Percentiles rank a stretch among this genome's conserved stretches.
These are phyloP conservation scores for Scedosporium aurantiacum DNA, from an alignment of 2,329 filamentous ascomycete species.

Conservation along the genomic window DNA sequence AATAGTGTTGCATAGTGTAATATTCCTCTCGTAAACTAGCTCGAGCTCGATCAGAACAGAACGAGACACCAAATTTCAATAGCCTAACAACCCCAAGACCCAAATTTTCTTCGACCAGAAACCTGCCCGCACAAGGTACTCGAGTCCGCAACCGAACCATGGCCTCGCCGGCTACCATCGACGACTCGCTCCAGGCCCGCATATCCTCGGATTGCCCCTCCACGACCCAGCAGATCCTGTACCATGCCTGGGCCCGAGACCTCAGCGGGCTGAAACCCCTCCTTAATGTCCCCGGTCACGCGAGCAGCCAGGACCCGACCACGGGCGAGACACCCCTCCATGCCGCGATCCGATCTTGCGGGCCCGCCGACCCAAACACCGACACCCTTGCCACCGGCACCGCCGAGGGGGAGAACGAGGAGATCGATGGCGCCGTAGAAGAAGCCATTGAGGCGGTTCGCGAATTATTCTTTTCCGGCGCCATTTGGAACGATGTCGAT, in stretches of 20 bases:
- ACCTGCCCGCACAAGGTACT: neutral
- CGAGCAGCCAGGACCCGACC: slow-evolving; percentile 72
- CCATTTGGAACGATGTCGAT: slow-evolving; percentile 96
- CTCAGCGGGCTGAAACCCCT: slow-evolving; percentile 56
- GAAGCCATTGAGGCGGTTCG: slow-evolving; percentile 57
- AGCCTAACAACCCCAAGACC: neutral
- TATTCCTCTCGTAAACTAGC: no score
- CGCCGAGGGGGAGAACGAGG: slow-evolving; percentile 14
- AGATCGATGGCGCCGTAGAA: slow-evolving; percentile 35
- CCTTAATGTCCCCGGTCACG: slow-evolving; percentile 48
- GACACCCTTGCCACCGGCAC: slow-evolving; percentile 1
- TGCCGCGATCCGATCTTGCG: slow-evolving; percentile 73
- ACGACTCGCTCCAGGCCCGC: slow-evolving; percentile 41
- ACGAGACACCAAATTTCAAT: neutral
- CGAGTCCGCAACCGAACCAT: neutral
- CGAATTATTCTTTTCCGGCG: slow-evolving; percentile 74
- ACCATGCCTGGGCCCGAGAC: slow-evolving; percentile 49
- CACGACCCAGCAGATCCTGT: slow-evolving; percentile 38
- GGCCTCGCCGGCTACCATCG: slow-evolving; percentile 19
- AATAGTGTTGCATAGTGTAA: neutral
- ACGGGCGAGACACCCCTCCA: slow-evolving; percentile 85
- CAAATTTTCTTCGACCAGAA: neutral
- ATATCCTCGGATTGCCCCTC: slow-evolving; percentile 42
- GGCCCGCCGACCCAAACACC: slow-evolving; percentile 23
- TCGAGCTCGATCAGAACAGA: neutral